phyloP scores from a whole-genome alignment of 2,329 filamentous ascomycete species.

The Ceratocystiopsis sp. region DNA sequence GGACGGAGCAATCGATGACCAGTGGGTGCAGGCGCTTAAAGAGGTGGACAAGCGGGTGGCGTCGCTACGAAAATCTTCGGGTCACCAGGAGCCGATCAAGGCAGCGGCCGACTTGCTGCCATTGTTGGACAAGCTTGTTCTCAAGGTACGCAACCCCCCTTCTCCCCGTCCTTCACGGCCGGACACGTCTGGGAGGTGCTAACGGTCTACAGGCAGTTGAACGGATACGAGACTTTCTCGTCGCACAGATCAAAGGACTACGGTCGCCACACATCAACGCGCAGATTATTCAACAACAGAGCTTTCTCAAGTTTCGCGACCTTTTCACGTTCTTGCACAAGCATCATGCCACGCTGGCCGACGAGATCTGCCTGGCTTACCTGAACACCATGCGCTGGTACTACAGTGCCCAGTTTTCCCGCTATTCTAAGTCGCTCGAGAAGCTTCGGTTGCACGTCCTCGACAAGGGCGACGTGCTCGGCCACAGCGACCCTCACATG shows the following conservation, averaged over 20 bases:
- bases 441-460: constrained; percentile 70
- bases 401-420: constrained; percentile 76
- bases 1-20: constrained; percentile 77
- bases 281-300: constrained; percentile 89
- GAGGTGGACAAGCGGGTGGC: constrained; percentile 69
- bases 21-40: constrained; percentile 66
- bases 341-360: constrained; percentile 66
- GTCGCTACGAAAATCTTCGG: constrained; percentile 35
- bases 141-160: constrained; percentile 38
- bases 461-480: constrained; percentile 71
- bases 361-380: constrained; percentile 85
- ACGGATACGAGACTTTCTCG: constrained; percentile 84
- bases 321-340: constrained; percentile 71
- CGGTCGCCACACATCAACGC: constrained; percentile 93
- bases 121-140: constrained; percentile 64
- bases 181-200: not conserved
- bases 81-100: constrained; percentile 41
- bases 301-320: constrained; percentile 76
- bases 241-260: constrained; percentile 84
- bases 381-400: constrained; percentile 99
- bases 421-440: constrained; percentile 69
- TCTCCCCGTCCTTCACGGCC: not conserved
- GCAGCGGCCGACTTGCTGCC: constrained; percentile 73
- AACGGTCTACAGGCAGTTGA: constrained; percentile 52
- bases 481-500: constrained; percentile 45